Conservation (phyloP, 1,139 yeast species). For the Candida freyschussii region DNA sequence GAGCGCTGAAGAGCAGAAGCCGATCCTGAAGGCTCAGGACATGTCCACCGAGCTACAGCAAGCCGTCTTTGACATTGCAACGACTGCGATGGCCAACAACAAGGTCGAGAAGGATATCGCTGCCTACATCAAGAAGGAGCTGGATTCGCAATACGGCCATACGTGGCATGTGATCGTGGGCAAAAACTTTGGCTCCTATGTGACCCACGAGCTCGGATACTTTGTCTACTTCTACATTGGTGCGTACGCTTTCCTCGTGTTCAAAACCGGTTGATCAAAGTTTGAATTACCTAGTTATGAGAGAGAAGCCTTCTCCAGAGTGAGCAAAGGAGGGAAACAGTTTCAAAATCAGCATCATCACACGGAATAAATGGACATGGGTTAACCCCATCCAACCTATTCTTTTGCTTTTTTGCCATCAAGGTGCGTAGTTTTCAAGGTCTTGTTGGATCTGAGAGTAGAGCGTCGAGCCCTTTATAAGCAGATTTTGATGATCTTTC, state of each 20-base stretch:
- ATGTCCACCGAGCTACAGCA: conserved; percentile 57
- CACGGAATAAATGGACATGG: too few relatives aligned
- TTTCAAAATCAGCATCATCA: too few relatives aligned
- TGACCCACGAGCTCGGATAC: conserved; percentile 81
- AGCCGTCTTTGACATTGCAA: conserved; percentile 53
- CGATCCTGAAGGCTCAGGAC: conserved; percentile 39
- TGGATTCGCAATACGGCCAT: conserved; percentile 64
- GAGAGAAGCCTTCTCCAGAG: too few relatives aligned
- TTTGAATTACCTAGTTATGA: too few relatives aligned
- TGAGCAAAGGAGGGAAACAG: too few relatives aligned
- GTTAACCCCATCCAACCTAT: too few relatives aligned
- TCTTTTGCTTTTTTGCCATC: too few relatives aligned
- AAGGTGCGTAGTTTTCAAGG: too few relatives aligned
- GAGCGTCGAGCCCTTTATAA: too few relatives aligned
- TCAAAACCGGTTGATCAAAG: conserved; percentile 54
- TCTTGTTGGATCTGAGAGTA: too few relatives aligned
- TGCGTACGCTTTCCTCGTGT: conserved; percentile 72
- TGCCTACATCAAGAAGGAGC: conserved; percentile 69
- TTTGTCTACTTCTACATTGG: conserved; percentile 85
- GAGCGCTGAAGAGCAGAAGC: too few relatives aligned
- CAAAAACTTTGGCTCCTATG: conserved; percentile 86
- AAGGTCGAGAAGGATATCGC: conserved; percentile 73
- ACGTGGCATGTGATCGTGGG: conserved; percentile 98
- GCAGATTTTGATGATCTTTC: too few relatives aligned
- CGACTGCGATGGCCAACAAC: conserved; percentile 46